Conservation (phyloP, 306 rosid species). For the Fagus sylvatica region DNA sequence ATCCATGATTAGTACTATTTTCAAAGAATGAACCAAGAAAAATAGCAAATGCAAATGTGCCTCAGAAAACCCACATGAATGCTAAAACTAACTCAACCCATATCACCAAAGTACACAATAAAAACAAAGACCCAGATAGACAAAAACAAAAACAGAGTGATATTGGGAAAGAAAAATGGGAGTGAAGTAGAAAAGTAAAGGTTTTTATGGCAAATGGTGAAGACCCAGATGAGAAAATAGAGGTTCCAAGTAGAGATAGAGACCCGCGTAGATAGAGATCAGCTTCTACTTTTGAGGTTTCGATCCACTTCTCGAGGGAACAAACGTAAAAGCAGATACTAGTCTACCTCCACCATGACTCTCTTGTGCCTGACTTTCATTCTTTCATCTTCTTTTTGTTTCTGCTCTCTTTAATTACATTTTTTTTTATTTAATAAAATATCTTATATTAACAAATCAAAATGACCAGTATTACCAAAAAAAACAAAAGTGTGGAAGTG, state of each 20-base stretch:
- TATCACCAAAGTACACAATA: constrained; percentile 10
- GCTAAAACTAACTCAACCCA: not conserved
- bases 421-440: not conserved
- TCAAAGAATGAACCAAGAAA: constrained; percentile 5
- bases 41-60: constrained; percentile 30
- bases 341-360: constrained; percentile 27
- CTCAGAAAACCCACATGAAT: constrained; percentile 17
- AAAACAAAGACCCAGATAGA: constrained; percentile 20
- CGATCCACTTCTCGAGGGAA: constrained; percentile 19
- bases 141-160: constrained; percentile 8
- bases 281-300: constrained; percentile 10
- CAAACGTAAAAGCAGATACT: constrained; percentile 9
- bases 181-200: not conserved
- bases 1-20: constrained; percentile 36
- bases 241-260: constrained; percentile 17
- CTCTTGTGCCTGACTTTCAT: not conserved
- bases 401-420: not conserved
- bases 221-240: constrained; percentile 1
- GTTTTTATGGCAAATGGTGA: constrained; percentile 26
- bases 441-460: not conserved
- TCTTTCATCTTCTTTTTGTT: not conserved
- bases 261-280: constrained; percentile 19
- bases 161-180: constrained; percentile 1
- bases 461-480: too few species aligned
- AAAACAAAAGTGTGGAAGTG: too few species aligned